These are phyloP conservation scores for Suhomyces xylopsoci DNA, from an alignment of 805 yeast species.

Conservation along the genomic window DNA sequence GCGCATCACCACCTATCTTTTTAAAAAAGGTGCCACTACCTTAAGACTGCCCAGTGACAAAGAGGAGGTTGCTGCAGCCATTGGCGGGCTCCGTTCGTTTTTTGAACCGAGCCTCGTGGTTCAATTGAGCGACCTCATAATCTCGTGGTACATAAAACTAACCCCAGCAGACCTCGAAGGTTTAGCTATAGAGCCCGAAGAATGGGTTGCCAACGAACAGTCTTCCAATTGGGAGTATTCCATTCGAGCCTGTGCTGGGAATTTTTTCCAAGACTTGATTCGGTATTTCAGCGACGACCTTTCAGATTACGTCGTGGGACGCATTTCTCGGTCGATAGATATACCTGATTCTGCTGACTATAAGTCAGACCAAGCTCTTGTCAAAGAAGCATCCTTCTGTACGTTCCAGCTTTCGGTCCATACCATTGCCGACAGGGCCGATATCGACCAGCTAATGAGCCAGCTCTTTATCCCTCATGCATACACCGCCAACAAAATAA, in stretches of 20 bases:
- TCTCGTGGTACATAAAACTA: slow-evolving; percentile 70
- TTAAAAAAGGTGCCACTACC: slow-evolving; percentile 65
- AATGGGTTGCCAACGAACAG: slow-evolving; percentile 83
- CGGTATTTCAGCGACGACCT: slow-evolving; percentile 57
- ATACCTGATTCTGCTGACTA: slow-evolving; percentile 27
- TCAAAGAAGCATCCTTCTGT: slow-evolving; percentile 76
- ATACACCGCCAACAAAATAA: slow-evolving; percentile 48
- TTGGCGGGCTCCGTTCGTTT: slow-evolving; percentile 48
- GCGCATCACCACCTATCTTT: slow-evolving; percentile 56
- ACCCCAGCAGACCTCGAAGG: slow-evolving; percentile 73
- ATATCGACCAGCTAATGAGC: slow-evolving; percentile 62
- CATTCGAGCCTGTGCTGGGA: slow-evolving; percentile 83
- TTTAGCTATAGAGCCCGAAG: slow-evolving; percentile 89
- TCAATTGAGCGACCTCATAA: slow-evolving; percentile 61
- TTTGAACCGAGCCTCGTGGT: slow-evolving; percentile 57
- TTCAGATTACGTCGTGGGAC: slow-evolving; percentile 53
- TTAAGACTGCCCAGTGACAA: slow-evolving; percentile 64
- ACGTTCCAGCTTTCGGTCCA: slow-evolving; percentile 78
- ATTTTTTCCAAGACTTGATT: slow-evolving; percentile 73
- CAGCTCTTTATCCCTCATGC: slow-evolving; percentile 70
- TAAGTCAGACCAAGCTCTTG: slow-evolving; percentile 43
- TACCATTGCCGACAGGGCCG: slow-evolving; percentile 61
- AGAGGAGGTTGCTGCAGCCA: slow-evolving; percentile 58
- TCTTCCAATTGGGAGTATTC: slow-evolving; percentile 78
- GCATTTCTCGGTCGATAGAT: slow-evolving; percentile 47